Conservation (phyloP, 2,329 filamentous ascomycete species). For the Stemphylium beticola region DNA sequence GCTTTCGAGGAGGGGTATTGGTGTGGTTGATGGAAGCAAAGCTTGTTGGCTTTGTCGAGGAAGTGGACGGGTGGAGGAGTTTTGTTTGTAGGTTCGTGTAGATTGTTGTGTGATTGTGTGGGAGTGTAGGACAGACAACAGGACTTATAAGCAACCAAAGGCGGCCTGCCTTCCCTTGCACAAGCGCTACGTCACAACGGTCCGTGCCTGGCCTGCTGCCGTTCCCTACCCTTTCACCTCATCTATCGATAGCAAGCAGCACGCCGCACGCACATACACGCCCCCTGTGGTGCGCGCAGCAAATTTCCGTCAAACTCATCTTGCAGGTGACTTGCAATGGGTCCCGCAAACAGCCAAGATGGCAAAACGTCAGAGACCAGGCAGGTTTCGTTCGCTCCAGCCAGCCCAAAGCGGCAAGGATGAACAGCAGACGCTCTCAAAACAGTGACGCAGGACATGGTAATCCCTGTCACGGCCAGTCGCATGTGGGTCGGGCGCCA, state of each 20-base stretch:
- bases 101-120: not conserved
- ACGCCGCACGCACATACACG: not conserved
- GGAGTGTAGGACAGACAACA: conserved; percentile 1
- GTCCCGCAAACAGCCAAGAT: not conserved
- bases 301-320: conserved; percentile 1
- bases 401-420: conserved; percentile 18
- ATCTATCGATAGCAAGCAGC: not conserved
- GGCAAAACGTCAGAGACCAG: conserved; percentile 6
- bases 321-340: conserved; percentile 6
- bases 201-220: conserved; percentile 14
- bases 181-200: conserved; percentile 13
- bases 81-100: not conserved
- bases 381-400: conserved; percentile 10
- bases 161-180: not conserved
- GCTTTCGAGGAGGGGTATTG: not conserved
- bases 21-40: not conserved
- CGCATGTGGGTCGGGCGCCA: conserved; percentile 19
- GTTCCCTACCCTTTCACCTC: conserved; percentile 1
- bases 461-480: conserved; percentile 2
- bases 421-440: conserved; percentile 15
- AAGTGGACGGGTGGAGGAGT: not conserved
- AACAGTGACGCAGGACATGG: conserved; percentile 13
- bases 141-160: not conserved
- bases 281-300: not conserved
- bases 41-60: not conserved